Percentiles rank a stretch among this genome's conserved stretches.
These are phyloP conservation scores for Ophiostoma pallidulum DNA, from an alignment of 2,329 filamentous ascomycete genomes.

Conservation along the genomic window DNA sequence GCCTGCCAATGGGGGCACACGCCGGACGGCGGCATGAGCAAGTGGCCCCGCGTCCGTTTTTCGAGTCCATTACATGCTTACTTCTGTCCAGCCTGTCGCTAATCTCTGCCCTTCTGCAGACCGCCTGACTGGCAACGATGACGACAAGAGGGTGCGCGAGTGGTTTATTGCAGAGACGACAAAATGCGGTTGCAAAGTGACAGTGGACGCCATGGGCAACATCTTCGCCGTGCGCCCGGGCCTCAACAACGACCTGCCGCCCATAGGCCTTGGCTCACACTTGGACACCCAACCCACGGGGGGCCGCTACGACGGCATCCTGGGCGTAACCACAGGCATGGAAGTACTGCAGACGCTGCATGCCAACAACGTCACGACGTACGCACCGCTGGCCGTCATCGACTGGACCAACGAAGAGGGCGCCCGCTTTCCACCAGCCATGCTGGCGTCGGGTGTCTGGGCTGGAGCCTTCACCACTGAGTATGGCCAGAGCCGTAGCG, in stretches of 20 bases:
- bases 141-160: slow-evolving; percentile 61
- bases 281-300: slow-evolving; percentile 50
- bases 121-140: slow-evolving; percentile 61
- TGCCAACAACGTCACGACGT: slow-evolving; percentile 58
- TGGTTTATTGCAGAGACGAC: slow-evolving; percentile 63
- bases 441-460: slow-evolving; percentile 70
- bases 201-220: slow-evolving; percentile 71
- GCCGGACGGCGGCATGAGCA: slow-evolving; percentile 16
- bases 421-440: slow-evolving; percentile 66
- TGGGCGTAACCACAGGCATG: slow-evolving; percentile 59
- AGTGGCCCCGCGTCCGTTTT: too few relatives aligned
- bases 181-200: slow-evolving; percentile 55
- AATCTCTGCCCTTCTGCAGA: slow-evolving; percentile 1
- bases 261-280: slow-evolving; percentile 63
- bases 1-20: slow-evolving; percentile 15
- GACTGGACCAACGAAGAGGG: slow-evolving; percentile 83
- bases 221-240: slow-evolving; percentile 67
- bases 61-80: background rate
- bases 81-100: background rate
- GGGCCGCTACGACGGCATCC: slow-evolving; percentile 11
- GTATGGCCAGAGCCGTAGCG: slow-evolving; percentile 48
- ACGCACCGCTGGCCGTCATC: slow-evolving; percentile 62
- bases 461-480: slow-evolving; percentile 55
- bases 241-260: slow-evolving; percentile 42
- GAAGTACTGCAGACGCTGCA: slow-evolving; percentile 62